Base-by-base conservation (phyloP, 2,329 filamentous ascomycete genomes). In the Aureobasidium sp. region DNA sequence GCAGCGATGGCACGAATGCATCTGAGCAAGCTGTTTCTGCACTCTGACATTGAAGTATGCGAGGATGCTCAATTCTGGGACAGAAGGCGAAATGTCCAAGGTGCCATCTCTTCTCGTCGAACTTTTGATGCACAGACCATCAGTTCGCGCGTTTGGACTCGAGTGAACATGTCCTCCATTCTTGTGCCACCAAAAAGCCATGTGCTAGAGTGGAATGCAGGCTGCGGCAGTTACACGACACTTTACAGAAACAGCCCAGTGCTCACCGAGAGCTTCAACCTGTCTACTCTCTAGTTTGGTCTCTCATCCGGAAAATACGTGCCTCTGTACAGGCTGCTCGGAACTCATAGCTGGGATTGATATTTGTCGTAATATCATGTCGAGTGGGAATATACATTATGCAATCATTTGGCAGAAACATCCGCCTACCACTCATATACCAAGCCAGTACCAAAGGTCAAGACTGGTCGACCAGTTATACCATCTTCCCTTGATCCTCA, bases 21-120 rank as follows among this genome's bases (percentile, higher is more conserved):
- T 71, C 75, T 76, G 68, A 72, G 69, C 54, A 76, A 70, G 68
- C 76, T 78, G 65, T 74, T 72, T 64, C 72, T 74, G 66, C 77
- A 79, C 56, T 74, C 75, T 63, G 78, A 71, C 78, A 79, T 79
- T 58, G 66, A 19, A 14, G 2, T 53, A 12, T 35, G 48, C 35
- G 45, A 11, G 17, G 35, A 50, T 54, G 42, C 47, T 48, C 15
- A 39, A 4, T 5, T n/a, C 5, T 17, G 37, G 9, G 47, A 57
- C 7, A 45, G 15, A 44, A 58, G 54, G 54, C 54, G 31, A 58
- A 47, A 27, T 47, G 31, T 31, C 42, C 5, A 24, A 3, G 4
- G 35, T 17, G 14, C n/a, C n/a, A 22, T 50, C 44, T 49, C 37
- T n/a, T 40, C 29, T 33, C n/a, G 19, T 14, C 24, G 33, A 60